Conservation (phyloP, 2,329 filamentous ascomycete genomes). For the Fusarium dimerum region DNA sequence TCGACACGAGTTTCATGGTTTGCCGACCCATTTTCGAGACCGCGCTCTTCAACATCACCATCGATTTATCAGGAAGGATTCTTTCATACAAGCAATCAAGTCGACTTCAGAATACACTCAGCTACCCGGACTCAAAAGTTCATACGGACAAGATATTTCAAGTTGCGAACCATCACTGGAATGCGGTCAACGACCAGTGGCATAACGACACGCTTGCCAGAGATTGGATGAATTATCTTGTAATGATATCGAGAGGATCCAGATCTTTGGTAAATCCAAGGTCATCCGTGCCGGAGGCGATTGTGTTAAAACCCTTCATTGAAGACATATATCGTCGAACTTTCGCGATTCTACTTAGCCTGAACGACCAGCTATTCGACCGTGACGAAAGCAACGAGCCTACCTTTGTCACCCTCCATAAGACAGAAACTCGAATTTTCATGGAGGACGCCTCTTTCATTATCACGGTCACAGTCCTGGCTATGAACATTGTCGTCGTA, state of each 20-base stretch:
- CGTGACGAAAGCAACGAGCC: too few relatives aligned
- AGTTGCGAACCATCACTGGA: slow-evolving; percentile 8
- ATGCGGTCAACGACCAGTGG: slow-evolving; percentile 29
- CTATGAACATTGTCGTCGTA: slow-evolving; percentile 43
- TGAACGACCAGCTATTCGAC: slow-evolving; percentile 45
- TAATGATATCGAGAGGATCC: too few relatives aligned
- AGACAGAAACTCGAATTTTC: slow-evolving; percentile 51
- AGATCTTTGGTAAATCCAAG: too few relatives aligned
- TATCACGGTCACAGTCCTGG: slow-evolving; percentile 45
- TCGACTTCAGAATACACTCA: slow-evolving; percentile 12
- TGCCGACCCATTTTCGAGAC: slow-evolving; percentile 34
- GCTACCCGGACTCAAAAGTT: slow-evolving; percentile 9
- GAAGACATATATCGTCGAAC: slow-evolving; percentile 27
- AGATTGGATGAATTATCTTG: slow-evolving; percentile 52
- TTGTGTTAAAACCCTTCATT: too few relatives aligned
- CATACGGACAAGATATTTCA: slow-evolving; percentile 17
- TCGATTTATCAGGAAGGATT: slow-evolving; percentile 30
- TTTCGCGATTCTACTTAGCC: slow-evolving; percentile 37
- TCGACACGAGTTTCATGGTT: slow-evolving; percentile 20
- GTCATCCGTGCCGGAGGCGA: too few relatives aligned
- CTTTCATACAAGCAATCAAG: slow-evolving; percentile 14
- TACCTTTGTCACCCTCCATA: too few relatives aligned
- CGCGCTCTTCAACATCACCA: slow-evolving; percentile 35
- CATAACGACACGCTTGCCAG: slow-evolving; percentile 48
- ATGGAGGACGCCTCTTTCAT: slow-evolving; percentile 47